Base-by-base conservation (phyloP, 75 land plant species). In the Pinus taeda region DNA sequence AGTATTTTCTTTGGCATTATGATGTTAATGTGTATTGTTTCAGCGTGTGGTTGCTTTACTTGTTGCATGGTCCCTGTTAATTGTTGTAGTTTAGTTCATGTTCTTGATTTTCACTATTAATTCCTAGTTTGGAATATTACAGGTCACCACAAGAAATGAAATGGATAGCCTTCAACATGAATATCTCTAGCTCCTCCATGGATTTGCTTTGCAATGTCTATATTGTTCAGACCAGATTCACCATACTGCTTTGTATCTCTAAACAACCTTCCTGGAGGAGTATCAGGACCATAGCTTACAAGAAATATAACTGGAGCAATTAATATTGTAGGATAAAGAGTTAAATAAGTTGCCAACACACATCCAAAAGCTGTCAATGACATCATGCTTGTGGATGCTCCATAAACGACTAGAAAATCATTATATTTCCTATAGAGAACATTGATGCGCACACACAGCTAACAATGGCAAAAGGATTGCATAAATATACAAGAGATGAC, bases 341-440 rank as follows among this genome's bases (percentile, higher is more conserved):
- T 83, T 24, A 92, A 61, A 82, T 94, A 95, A 57, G 95, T 81
- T 57, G 93, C 86, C 73, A 94, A 77, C 26, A 84, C 80, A 81
- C 90, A 91, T 74, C 93, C 96, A 89, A 93, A 93, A 69, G 88
- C 92, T 29, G 94, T 90, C 76, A 93, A 75, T 4, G 94, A 90
- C 74, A 76, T 79, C 60, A 82, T 29, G 12, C 88, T 91, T 93
- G 86, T 30, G 42, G 79, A 85, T 30, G 95, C 95, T 71, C 95
- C 98, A 84, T 86, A 95, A 15, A 95, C 77, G 49, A 87, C 74
- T 75, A 93, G 30, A 18, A 85, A 30, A 88, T 77, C 70, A 88
- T 74, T 57, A 91, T 57, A 76, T 92, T 95, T 49, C 92, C 95
- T 76, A 95, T 84, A 9, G 98, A 85, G 13, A 92, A 84, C 66